Evolutionary conservation across 2,329 filamentous ascomycete species (phyloP).

Genomic region (Sporothrix brasiliensis): DNA sequence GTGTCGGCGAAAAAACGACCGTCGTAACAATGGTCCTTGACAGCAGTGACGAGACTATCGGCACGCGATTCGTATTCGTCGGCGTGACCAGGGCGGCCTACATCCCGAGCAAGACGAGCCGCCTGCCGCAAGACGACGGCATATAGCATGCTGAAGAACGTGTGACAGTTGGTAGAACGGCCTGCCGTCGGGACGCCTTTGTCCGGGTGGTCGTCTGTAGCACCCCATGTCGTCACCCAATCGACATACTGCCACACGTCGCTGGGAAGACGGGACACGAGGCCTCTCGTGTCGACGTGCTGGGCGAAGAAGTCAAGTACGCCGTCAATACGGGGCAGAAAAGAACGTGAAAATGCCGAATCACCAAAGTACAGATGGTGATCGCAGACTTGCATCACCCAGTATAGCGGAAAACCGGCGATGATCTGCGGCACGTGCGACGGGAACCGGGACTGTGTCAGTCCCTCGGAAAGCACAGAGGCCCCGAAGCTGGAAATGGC

Average conservation of each 20-base stretch:
- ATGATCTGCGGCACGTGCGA: constrained; percentile 46
- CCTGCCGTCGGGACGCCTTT: constrained; percentile 47
- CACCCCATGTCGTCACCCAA: constrained; percentile 41
- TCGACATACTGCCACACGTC: constrained; percentile 46
- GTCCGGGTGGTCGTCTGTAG: constrained; percentile 34
- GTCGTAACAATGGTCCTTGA: constrained; percentile 43
- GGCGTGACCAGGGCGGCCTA: constrained; percentile 43
- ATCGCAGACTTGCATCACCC: constrained; percentile 45
- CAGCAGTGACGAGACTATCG: constrained; percentile 36
- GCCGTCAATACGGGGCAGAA: constrained; percentile 44
- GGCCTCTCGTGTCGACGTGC: constrained; percentile 37
- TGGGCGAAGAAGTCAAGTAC: constrained; percentile 43
- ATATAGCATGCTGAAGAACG: constrained; percentile 48
- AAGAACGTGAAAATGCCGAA: constrained; percentile 39
- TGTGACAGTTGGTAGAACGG: constrained; percentile 44
- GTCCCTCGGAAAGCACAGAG: constrained; percentile 39
- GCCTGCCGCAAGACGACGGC: constrained; percentile 44
- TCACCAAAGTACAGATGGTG: constrained; percentile 46
- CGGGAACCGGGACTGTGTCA: constrained; percentile 45
- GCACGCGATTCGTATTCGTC: constrained; percentile 42
- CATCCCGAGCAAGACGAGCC: constrained; percentile 41
- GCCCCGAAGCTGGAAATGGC: constrained; percentile 41
- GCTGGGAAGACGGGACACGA: constrained; percentile 38
- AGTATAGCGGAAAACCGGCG: constrained; percentile 46
- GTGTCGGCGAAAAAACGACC: constrained; percentile 42